Conservation (phyloP, 2,329 filamentous ascomycete genomes). For the Fusarium cicatricum region DNA sequence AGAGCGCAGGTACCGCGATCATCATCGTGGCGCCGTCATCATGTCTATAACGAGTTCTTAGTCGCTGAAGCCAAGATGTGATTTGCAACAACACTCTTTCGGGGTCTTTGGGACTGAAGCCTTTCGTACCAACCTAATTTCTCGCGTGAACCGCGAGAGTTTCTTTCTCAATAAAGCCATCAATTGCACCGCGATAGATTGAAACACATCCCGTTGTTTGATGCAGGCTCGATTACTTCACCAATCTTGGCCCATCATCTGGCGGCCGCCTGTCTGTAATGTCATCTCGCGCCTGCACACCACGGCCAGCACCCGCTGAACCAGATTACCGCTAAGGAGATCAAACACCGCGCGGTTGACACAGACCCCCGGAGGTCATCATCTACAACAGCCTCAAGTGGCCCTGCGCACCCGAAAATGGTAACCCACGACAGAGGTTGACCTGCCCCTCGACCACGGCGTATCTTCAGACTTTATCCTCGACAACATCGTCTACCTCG, state of each 20-base stretch:
- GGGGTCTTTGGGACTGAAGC: too few species aligned
- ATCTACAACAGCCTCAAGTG: not conserved
- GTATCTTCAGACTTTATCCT: conserved; percentile 23
- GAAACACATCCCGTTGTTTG: too few species aligned
- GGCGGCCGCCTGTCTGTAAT: not conserved
- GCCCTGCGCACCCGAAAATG: not conserved
- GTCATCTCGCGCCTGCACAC: not conserved
- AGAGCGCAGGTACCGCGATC: too few species aligned
- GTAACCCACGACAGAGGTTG: not conserved
- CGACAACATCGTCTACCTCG: conserved; percentile 8
- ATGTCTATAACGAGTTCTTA: too few species aligned
- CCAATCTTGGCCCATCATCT: not conserved
- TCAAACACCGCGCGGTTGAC: not conserved
- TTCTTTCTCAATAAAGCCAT: too few species aligned
- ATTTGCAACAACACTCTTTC: too few species aligned
- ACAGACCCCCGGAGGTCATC: conserved; percentile 1
- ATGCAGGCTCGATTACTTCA: not conserved
- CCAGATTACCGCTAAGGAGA: not conserved
- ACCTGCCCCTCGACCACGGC: conserved; percentile 12
- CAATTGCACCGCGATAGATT: too few species aligned
- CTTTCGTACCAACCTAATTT: too few species aligned
- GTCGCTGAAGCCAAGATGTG: too few species aligned
- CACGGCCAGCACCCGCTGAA: not conserved
- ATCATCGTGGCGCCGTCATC: too few species aligned
- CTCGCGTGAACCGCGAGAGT: too few species aligned